Conservation (phyloP, 148 eudicot species). For the Silene conica region DNA sequence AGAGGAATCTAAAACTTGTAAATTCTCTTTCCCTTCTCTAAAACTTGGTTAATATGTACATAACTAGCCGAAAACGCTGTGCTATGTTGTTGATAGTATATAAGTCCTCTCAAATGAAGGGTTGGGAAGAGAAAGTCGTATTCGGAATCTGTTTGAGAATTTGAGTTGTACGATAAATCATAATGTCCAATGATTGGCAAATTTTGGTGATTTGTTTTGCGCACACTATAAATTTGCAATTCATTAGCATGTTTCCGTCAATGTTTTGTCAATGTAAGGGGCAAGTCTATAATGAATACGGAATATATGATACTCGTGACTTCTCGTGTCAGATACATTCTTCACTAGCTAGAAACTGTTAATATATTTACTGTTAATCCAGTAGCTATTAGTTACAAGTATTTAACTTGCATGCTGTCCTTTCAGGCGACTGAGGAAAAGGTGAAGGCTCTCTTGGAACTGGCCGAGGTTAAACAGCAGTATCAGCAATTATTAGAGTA, state of each 20-base stretch:
- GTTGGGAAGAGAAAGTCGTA: not conserved
- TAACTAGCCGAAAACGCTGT: not conserved
- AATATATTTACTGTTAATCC: not conserved
- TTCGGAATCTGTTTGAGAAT: not conserved
- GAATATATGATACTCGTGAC: not conserved
- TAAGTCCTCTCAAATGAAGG: not conserved
- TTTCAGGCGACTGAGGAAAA: constrained; percentile 82
- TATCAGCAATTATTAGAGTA: constrained; percentile 64
- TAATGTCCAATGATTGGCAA: not conserved
- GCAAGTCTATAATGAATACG: not conserved
- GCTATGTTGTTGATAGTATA: not conserved
- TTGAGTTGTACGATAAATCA: not conserved
- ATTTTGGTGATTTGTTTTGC: not conserved
- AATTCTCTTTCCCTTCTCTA: constrained; percentile 12
- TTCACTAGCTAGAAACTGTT: not conserved
- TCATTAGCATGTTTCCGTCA: not conserved
- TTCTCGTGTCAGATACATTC: not conserved
- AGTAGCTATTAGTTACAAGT: not conserved
- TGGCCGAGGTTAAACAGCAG: constrained; percentile 70
- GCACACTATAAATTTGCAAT: not conserved
- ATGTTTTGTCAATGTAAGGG: not conserved
- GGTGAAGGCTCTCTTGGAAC: constrained; percentile 86
- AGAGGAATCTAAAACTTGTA: constrained; percentile 74
- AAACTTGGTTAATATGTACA: not conserved
- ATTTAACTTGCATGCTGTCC: not conserved